A percentile compares a stretch with the other conserved stretches of the same genome.
Conservation (phyloP, 345 rosid species). For the Eucalyptus leucophloia region DNA sequence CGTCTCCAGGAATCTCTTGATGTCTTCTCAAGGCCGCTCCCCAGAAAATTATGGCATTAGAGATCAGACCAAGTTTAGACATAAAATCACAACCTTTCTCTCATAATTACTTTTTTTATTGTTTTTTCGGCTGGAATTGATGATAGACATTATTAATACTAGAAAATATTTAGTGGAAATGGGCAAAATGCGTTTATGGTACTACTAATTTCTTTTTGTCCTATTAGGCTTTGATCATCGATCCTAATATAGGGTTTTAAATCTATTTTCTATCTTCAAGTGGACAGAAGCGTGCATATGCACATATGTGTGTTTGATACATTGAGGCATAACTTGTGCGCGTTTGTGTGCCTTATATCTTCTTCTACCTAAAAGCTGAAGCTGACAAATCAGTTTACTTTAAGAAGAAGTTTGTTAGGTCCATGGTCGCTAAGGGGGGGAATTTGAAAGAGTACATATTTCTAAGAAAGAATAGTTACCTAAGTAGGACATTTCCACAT, state of each 20-base stretch:
- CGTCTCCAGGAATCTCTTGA: not conserved
- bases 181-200: not conserved
- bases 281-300: not conserved
- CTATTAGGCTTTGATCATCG: not conserved
- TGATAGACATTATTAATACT: not conserved
- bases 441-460: not conserved
- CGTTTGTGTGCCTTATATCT: not conserved
- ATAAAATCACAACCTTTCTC: not conserved
- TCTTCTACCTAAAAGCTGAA: not conserved
- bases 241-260: not conserved
- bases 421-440: not conserved
- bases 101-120: not conserved
- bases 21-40: not conserved
- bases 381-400: not conserved
- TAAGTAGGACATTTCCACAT: not conserved
- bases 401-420: not conserved
- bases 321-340: not conserved
- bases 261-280: not conserved
- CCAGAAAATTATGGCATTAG: not conserved
- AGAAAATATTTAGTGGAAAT: not conserved
- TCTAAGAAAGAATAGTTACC: not conserved
- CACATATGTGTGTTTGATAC: not conserved
- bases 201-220: not conserved
- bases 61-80: not conserved
- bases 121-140: not conserved